Conservation (phyloP, 1,139 yeast genomes). For the Trichomonascaceae sp. region DNA sequence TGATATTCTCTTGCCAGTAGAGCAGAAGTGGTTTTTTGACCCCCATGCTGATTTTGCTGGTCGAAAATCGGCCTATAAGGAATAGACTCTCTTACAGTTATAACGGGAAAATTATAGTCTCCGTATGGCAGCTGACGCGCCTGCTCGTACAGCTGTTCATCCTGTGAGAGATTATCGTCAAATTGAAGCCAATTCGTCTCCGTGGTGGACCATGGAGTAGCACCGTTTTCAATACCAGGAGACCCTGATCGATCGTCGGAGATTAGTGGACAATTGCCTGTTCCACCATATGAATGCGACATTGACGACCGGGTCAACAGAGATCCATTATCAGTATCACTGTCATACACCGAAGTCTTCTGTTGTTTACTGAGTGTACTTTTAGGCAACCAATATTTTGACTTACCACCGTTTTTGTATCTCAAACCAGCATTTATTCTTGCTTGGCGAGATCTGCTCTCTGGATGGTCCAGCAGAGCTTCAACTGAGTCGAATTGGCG, state of each 20-base stretch:
- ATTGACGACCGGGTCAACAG: background rate
- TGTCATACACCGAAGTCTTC: background rate
- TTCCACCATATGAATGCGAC: background rate
- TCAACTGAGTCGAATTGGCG: conserved; percentile 78
- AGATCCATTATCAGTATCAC: background rate
- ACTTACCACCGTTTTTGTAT: conserved; percentile 69
- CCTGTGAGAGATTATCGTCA: conserved; percentile 34
- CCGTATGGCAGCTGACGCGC: conserved; percentile 46
- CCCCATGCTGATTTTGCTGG: conserved; percentile 18
- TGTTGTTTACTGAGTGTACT: conserved; percentile 9
- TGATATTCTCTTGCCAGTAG: conserved; percentile 14
- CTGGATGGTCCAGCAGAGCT: conserved; percentile 62
- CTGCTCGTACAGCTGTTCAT: conserved; percentile 38
- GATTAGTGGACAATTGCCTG: background rate
- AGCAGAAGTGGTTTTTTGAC: conserved; percentile 15
- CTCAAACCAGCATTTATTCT: conserved; percentile 80
- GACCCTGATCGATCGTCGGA: background rate
- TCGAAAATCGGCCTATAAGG: conserved; percentile 20
- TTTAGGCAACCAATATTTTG: conserved; percentile 75
- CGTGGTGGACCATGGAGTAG: background rate
- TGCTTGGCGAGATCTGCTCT: conserved; percentile 58
- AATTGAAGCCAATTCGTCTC: background rate
- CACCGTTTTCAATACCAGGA: background rate
- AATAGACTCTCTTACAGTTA: conserved; percentile 41
- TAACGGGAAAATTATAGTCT: conserved; percentile 53